Evolutionary conservation across 106 monocot species (phyloP).

Genomic region (Dendrobium officinale): DNA sequence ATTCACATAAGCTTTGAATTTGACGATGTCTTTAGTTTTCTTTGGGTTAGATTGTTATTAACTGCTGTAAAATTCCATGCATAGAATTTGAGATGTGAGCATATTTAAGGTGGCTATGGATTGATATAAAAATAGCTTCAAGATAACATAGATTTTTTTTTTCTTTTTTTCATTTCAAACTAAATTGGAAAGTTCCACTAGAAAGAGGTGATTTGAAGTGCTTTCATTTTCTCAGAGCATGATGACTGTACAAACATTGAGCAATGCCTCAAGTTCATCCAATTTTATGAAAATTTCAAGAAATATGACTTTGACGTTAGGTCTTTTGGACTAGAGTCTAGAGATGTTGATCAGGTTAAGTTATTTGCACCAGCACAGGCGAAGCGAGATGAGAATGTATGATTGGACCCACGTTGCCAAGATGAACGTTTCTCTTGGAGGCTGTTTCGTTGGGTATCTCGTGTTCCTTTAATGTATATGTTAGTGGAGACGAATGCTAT

Average conservation of each 20-base stretch:
- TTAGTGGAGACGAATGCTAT: not conserved
- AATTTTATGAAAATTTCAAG: not conserved
- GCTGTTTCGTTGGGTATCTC: not conserved
- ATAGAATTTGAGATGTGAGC: not conserved
- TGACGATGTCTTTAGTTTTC: not conserved
- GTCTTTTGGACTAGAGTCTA: not conserved
- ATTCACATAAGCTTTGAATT: not conserved
- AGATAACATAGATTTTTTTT: not conserved
- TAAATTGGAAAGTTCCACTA: not conserved
- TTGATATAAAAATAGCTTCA: slow-evolving; percentile 2
- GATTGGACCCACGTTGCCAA: not conserved
- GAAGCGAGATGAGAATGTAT: not conserved
- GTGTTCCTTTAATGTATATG: not conserved
- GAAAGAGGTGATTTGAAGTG: not conserved
- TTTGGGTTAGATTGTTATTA: not conserved
- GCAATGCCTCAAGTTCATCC: not conserved
- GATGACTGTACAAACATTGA: not conserved
- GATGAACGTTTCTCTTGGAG: not conserved
- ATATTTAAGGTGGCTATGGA: not conserved
- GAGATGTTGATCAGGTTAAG: not conserved
- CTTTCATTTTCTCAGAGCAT: not conserved
- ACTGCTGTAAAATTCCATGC: not conserved
- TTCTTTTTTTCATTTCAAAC: not conserved
- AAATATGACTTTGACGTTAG: not conserved
- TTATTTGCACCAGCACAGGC: not conserved